phyloP scores from a whole-genome alignment of 257 asterid genomes.

The Penstemon davidsonii region DNA sequence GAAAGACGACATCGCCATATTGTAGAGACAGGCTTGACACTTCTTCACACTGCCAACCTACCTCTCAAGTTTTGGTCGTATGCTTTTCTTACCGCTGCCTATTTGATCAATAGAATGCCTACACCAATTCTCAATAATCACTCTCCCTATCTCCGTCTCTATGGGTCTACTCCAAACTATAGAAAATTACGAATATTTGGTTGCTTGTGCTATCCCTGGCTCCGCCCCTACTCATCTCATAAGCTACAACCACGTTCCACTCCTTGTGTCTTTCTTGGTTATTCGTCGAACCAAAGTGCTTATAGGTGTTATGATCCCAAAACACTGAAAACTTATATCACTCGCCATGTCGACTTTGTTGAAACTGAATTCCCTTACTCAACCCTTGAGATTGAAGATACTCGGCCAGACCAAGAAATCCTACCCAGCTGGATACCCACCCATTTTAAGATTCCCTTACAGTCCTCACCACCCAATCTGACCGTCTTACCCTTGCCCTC shows the following conservation, averaged over 20 bases:
- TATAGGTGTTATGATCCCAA: not conserved
- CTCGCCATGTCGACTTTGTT: conserved; percentile 6
- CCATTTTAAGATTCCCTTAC: not conserved
- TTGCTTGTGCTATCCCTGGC: conserved; percentile 16
- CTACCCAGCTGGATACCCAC: too few species aligned
- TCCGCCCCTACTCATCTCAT: not conserved
- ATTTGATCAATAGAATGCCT: not conserved
- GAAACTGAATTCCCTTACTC: not conserved
- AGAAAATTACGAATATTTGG: not conserved
- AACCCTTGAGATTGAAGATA: too few species aligned
- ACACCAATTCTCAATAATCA: not conserved
- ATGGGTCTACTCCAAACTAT: not conserved
- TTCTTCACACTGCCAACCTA: not conserved
- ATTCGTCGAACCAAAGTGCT: conserved; percentile 6
- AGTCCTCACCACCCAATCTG: too few species aligned
- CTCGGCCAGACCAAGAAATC: too few species aligned
- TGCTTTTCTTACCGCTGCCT: not conserved
- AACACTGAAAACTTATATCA: not conserved
- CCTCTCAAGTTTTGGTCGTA: not conserved
- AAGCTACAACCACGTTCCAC: not conserved
- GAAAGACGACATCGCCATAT: conserved; percentile 7
- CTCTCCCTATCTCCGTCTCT: not conserved
- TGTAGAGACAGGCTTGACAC: not conserved
- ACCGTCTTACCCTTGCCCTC: too few species aligned
- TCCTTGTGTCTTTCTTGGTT: conserved; percentile 15